Evolutionary conservation across 352 stramenopile species (phyloP).

Genomic region (Phytophthora pini): DNA sequence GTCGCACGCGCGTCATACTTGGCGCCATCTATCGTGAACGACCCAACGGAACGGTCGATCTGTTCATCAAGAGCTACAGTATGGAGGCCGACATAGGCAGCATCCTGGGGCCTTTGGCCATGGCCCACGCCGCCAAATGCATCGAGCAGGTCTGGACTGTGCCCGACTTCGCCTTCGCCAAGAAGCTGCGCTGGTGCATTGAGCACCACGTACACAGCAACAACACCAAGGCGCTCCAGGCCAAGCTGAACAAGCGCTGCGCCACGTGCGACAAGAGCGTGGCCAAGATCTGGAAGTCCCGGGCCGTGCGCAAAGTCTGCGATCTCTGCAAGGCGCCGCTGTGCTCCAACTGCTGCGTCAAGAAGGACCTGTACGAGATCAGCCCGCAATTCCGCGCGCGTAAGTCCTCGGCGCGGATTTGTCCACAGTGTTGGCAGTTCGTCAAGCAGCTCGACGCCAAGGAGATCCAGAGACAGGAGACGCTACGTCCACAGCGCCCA

Average conservation of each 20-base stretch:
- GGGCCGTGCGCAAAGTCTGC: conserved; percentile 25
- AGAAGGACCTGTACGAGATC: conserved; percentile 36
- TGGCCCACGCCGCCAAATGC: conserved; percentile 41
- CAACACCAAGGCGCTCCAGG: conserved; percentile 29
- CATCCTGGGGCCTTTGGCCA: conserved; percentile 36
- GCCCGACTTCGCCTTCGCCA: conserved; percentile 40
- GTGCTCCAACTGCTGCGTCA: conserved; percentile 37
- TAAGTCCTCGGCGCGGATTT: conserved; percentile 36
- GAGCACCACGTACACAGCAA: conserved; percentile 35
- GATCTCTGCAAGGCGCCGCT: conserved; percentile 37
- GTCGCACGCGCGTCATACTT: conserved; percentile 40
- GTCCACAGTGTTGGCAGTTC: conserved; percentile 34
- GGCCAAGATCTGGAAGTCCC: conserved; percentile 23
- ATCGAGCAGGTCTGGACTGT: conserved; percentile 45
- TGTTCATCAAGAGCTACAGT: conserved; percentile 50
- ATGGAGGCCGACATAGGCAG: conserved; percentile 46
- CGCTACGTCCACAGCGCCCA: conserved; percentile 22
- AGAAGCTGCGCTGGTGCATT: conserved; percentile 46
- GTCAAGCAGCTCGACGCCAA: conserved; percentile 33
- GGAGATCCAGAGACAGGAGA: conserved; percentile 39
- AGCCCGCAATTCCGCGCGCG: conserved; percentile 34
- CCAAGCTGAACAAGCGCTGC: conserved; percentile 35
- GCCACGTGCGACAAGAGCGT: conserved; percentile 25
- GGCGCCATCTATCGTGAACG: conserved; percentile 39
- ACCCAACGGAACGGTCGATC: conserved; percentile 39